phyloP scores from a whole-genome alignment of 805 yeast genomes.

The Kodamaea nitidulidarum region DNA sequence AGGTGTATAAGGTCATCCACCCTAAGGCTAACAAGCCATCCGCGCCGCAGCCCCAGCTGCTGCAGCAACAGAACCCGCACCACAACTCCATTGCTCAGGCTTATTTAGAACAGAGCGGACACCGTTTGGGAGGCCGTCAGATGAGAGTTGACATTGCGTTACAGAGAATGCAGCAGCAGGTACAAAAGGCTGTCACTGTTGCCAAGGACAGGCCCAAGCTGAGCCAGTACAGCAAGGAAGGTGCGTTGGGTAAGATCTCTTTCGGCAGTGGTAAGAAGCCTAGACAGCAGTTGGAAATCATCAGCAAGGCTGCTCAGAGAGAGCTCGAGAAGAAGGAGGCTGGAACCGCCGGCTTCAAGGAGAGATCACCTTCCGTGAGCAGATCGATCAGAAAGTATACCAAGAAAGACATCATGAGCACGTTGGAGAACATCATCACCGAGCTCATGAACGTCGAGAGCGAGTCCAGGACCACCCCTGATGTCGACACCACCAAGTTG shows the following conservation, averaged over 20 bases:
- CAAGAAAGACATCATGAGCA: constrained; percentile 49
- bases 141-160: constrained; percentile 85
- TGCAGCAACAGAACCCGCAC: constrained; percentile 42
- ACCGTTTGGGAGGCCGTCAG: constrained; percentile 79
- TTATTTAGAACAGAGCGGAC: constrained; percentile 86
- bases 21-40: constrained; percentile 44
- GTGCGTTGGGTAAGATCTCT: constrained; percentile 85
- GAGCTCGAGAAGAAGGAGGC: constrained; percentile 33
- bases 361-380: constrained; percentile 28
- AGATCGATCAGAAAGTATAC: constrained; percentile 30
- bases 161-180: constrained; percentile 97
- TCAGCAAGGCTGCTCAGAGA: constrained; percentile 49
- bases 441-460: constrained; percentile 79
- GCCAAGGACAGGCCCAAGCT: constrained; percentile 84
- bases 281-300: constrained; percentile 73
- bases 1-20: constrained; percentile 68
- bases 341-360: constrained; percentile 16
- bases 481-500: constrained; percentile 41
- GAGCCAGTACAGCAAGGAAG: constrained; percentile 65
- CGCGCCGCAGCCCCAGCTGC: constrained; percentile 35
- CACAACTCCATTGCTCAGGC: constrained; percentile 88
- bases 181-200: constrained; percentile 90
- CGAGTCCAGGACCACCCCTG: constrained; percentile 32
- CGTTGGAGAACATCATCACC: constrained; percentile 75
- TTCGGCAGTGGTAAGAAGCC: constrained; percentile 80